Conservation (phyloP, 1,139 yeast genomes). For the Yarrowia galli region DNA sequence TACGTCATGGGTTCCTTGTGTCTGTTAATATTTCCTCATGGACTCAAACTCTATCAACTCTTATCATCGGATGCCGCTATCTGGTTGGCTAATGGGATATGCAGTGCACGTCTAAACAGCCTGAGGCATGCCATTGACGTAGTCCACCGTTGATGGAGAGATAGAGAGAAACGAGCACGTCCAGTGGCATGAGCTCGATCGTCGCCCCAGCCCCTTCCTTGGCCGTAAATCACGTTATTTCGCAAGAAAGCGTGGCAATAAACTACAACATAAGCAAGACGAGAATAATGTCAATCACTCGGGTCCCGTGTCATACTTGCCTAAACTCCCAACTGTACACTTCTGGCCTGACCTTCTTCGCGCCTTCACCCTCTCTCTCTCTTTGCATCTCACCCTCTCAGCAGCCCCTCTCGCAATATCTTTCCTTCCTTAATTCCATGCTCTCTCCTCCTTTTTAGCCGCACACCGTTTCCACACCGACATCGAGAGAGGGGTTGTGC, state of each 20-base stretch:
- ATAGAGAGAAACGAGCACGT: not conserved
- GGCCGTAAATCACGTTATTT: not conserved
- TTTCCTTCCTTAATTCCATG: constrained; percentile 8
- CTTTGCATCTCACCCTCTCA: not conserved
- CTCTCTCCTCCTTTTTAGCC: constrained; percentile 25
- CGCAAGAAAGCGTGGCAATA: not conserved
- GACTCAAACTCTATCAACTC: constrained; percentile 26
- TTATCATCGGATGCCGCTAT: constrained; percentile 28
- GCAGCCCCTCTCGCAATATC: constrained; percentile 37
- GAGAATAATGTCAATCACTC: too few relatives aligned
- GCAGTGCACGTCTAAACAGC: constrained; percentile 33
- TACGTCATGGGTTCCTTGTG: constrained; percentile 31
- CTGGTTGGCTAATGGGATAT: constrained; percentile 22
- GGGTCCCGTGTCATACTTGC: not conserved
- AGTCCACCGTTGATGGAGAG: constrained; percentile 37
- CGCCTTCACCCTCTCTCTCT: constrained; percentile 2
- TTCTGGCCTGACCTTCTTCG: constrained; percentile 4
- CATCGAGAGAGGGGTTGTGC: constrained; percentile 28
- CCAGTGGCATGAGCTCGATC: not conserved
- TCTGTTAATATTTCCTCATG: constrained; percentile 35
- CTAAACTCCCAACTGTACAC: constrained; percentile 16
- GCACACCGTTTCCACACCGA: constrained; percentile 24
- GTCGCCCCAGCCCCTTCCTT: constrained; percentile 3
- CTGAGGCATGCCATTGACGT: constrained; percentile 25
- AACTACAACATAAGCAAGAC: not conserved